phyloP scores from a whole-genome alignment of 805 yeast genomes.

The Ogataea nonfermentans region DNA sequence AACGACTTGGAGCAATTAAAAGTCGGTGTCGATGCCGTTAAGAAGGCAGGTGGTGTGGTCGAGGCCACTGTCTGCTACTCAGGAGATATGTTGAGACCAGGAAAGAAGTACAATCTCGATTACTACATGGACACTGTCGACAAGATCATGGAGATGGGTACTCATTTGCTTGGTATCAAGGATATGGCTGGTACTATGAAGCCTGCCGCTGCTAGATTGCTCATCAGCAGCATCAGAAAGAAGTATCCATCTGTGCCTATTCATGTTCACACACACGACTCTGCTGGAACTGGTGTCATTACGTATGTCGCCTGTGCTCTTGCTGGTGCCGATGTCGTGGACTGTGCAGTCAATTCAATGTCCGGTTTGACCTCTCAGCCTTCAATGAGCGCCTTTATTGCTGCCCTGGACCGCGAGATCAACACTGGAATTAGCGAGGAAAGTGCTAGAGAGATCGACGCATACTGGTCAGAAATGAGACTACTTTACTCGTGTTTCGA shows the following conservation, averaged over 20 bases:
- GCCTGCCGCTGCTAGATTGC: conserved; percentile 85
- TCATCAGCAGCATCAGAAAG: conserved; percentile 78
- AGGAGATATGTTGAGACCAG: conserved; percentile 96
- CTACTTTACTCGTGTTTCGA: conserved; percentile 94
- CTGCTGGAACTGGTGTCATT: conserved; percentile 99
- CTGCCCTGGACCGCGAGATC: conserved; percentile 85
- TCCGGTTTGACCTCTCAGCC: conserved; percentile 99
- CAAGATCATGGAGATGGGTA: conserved; percentile 86
- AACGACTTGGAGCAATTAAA: conserved; percentile 94
- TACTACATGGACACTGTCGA: conserved; percentile 84
- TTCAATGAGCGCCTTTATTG: conserved; percentile 86
- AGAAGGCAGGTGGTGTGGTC: conserved; percentile 97
- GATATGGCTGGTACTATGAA: conserved; percentile 99
- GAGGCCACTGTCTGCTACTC: conserved; percentile 98
- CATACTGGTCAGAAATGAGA: conserved; percentile 99
- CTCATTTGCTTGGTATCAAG: conserved; percentile 95
- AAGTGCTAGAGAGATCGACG: conserved; percentile 78
- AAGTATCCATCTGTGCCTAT: conserved; percentile 92
- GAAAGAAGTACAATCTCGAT: conserved; percentile 92
- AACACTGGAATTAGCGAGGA: conserved; percentile 68
- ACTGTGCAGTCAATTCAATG: conserved; percentile 95
- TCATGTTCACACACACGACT: conserved; percentile 98
- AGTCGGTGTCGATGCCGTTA: conserved; percentile 97
- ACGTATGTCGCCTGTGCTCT: conserved; percentile 91
- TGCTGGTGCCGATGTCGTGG: conserved; percentile 98